Evolutionary conservation across 768 basidiomycete species (phyloP).

Genomic region (Russula sp.): DNA sequence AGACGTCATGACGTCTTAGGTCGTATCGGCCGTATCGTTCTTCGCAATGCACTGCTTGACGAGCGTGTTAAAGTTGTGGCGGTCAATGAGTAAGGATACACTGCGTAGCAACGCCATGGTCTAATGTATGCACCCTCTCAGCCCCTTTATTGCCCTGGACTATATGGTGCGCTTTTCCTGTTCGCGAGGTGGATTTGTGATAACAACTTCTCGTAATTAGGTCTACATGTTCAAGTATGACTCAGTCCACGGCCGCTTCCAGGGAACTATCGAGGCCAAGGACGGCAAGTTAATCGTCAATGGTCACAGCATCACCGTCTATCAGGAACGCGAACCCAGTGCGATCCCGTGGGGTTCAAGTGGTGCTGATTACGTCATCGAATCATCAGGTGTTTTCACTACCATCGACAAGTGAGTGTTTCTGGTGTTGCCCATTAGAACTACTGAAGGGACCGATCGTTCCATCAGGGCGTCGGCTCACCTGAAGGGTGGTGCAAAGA

Average conservation of each 20-base stretch:
- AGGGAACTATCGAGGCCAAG: conserved; percentile 72
- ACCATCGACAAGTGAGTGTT: conserved; percentile 71
- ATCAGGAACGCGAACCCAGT: conserved; percentile 79
- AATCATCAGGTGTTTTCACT: conserved; percentile 99
- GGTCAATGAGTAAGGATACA: conserved; percentile 74
- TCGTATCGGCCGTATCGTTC: conserved; percentile 98
- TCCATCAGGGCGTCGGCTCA: conserved; percentile 68
- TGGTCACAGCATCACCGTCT: conserved; percentile 70
- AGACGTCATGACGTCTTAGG: conserved; percentile 40
- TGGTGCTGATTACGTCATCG: conserved; percentile 90
- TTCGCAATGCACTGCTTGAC: conserved; percentile 83
- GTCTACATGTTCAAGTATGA: conserved; percentile 99
- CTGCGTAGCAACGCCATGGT: neutral
- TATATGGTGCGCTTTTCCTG: conserved; percentile 73
- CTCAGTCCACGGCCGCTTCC: conserved; percentile 89
- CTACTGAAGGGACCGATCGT: neutral
- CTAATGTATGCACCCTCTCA: conserved; percentile 27
- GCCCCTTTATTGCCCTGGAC: conserved; percentile 93
- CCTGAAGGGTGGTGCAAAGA: conserved; percentile 98
- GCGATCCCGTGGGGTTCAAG: conserved; percentile 74
- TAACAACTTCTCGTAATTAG: conserved; percentile 31
- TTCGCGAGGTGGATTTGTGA: neutral
- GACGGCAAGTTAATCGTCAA: conserved; percentile 87
- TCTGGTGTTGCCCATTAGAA: neutral
- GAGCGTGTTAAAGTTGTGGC: conserved; percentile 80